Evolutionary conservation across 1,284 basidiomycete species (phyloP).

Genomic region (Ceratobasidium sp.): DNA sequence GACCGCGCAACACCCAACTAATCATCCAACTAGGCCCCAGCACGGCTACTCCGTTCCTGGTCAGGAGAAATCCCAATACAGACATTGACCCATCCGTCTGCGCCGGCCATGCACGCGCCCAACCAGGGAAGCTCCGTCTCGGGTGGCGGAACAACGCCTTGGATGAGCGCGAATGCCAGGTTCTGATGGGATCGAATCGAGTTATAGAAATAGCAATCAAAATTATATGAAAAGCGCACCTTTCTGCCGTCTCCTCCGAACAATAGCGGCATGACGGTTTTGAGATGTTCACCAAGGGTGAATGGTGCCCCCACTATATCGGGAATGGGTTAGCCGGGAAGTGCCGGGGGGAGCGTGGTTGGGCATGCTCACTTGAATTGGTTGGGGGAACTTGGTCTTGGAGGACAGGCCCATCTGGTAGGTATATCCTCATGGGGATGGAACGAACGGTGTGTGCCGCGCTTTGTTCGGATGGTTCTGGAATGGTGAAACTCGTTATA

Average conservation of each 20-base stretch:
- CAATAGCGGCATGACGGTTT: conserved; percentile 60
- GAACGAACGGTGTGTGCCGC: conserved; percentile 87
- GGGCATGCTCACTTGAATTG: conserved; percentile 12
- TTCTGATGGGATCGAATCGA: conserved; percentile 7
- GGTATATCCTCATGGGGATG: conserved; percentile 89
- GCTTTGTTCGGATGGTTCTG: conserved; percentile 58
- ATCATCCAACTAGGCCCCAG: not conserved
- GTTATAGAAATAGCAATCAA: not conserved
- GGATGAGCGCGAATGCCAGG: conserved; percentile 81
- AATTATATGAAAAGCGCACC: conserved; percentile 52
- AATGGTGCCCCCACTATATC: conserved; percentile 50
- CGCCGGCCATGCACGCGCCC: conserved; percentile 88
- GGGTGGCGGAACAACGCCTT: conserved; percentile 87
- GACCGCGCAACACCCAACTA: not conserved
- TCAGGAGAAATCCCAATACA: conserved; percentile 72
- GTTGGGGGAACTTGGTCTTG: conserved; percentile 89
- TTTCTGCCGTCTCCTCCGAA: conserved; percentile 57
- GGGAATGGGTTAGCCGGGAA: not conserved
- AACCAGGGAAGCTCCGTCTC: conserved; percentile 95
- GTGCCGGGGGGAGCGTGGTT: too few relatives aligned
- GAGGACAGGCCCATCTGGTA: conserved; percentile 89
- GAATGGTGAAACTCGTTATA: not conserved
- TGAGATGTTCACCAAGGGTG: conserved; percentile 59
- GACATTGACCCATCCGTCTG: conserved; percentile 94
- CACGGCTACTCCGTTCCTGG: conserved; percentile 16